Conservation (phyloP, 129 eudicot species). For the Artemisia argyi region DNA sequence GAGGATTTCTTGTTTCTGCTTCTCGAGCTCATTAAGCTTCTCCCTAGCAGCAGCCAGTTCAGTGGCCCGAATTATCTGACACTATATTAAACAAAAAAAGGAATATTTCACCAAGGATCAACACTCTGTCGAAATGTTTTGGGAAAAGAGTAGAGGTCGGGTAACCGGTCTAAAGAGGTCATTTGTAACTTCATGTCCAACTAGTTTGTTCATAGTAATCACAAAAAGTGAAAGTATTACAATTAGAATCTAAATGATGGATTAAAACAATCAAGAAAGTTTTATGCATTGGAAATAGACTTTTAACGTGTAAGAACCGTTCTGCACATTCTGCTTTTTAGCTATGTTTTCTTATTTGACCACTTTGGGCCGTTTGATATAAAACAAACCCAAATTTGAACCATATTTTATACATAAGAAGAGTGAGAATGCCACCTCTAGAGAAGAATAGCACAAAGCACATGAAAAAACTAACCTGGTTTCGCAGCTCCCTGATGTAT, state of each 20-base stretch:
- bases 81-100: slow-evolving; percentile 13
- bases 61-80: slow-evolving; percentile 41
- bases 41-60: slow-evolving; percentile 39
- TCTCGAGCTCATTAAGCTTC: slow-evolving; percentile 34
- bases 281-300: slow-evolving; percentile 1
- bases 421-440: background rate
- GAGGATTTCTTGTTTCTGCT: slow-evolving; percentile 42
- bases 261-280: background rate
- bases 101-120: background rate
- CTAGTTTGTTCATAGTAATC: too few relatives aligned
- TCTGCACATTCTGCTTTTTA: background rate
- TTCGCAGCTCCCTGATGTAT: slow-evolving; percentile 38
- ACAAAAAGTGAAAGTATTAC: too few relatives aligned
- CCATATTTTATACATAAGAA: background rate
- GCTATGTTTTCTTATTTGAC: background rate
- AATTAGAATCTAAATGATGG: too few relatives aligned
- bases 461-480: slow-evolving; percentile 35
- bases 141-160: background rate
- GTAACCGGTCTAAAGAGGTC: background rate
- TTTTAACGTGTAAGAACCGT: background rate
- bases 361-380: background rate
- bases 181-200: background rate
- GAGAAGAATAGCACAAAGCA: background rate
- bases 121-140: background rate
- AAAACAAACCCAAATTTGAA: background rate